These are phyloP conservation scores for Aspergillus udagawae DNA, from an alignment of 2,329 filamentous ascomycete species.

Conservation along the genomic window DNA sequence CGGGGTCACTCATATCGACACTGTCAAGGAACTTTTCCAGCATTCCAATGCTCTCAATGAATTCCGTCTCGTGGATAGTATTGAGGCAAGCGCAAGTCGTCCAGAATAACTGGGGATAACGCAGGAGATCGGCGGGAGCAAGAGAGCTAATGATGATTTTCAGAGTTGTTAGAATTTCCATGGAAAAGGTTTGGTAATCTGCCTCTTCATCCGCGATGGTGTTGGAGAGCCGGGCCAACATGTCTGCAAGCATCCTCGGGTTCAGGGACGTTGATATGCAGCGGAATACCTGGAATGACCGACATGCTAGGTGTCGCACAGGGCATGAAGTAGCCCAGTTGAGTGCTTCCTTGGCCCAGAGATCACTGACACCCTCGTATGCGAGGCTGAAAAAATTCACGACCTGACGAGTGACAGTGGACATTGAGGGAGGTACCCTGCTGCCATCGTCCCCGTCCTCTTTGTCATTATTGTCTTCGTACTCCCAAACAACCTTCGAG, in stretches of 20 bases:
- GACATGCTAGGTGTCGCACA: slow-evolving; percentile 88
- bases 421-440: slow-evolving; percentile 85
- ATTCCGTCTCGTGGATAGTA: slow-evolving; percentile 94
- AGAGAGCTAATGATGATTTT: slow-evolving; percentile 87
- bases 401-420: slow-evolving; percentile 73
- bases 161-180: slow-evolving; percentile 93
- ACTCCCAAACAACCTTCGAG: slow-evolving; percentile 81
- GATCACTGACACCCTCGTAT: slow-evolving; percentile 81
- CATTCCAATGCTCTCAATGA: slow-evolving; percentile 87
- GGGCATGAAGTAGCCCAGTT: slow-evolving; percentile 97
- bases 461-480: slow-evolving; percentile 85
- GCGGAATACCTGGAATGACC: slow-evolving; percentile 95
- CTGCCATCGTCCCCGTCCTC: slow-evolving; percentile 66
- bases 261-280: slow-evolving; percentile 89
- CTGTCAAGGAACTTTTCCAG: slow-evolving; percentile 81
- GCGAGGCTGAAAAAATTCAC: slow-evolving; percentile 79
- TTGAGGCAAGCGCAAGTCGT: slow-evolving; percentile 94
- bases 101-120: slow-evolving; percentile 97
- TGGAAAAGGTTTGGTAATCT: slow-evolving; percentile 93
- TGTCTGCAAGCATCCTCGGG: slow-evolving; percentile 91
- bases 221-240: slow-evolving; percentile 91
- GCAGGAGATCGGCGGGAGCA: slow-evolving; percentile 70
- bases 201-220: slow-evolving; percentile 93
- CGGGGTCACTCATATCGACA: slow-evolving; percentile 70
- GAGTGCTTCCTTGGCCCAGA: slow-evolving; percentile 85